Percentiles rank a stretch among this genome's conserved stretches.
Evolutionary conservation across 225 moss, liverwort and hornwort species (phyloP).

Genomic region (Thuidium tamariscinum): DNA sequence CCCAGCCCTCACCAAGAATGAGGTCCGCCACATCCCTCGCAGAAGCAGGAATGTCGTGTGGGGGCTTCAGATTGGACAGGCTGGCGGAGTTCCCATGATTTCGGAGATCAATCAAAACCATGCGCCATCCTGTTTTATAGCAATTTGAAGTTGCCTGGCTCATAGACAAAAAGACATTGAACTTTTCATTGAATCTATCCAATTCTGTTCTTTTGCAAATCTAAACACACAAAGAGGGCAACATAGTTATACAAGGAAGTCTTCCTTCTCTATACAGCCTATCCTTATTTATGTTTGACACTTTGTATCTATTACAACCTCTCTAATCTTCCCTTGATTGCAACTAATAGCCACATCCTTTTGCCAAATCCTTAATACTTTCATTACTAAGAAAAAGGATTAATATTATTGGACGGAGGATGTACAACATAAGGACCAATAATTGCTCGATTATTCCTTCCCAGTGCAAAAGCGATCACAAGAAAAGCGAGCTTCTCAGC

Average conservation of each 20-base stretch:
- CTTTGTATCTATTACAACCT: neutral
- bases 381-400: neutral
- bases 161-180: neutral
- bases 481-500: neutral
- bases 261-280: neutral
- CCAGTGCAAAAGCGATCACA: neutral
- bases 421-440: neutral
- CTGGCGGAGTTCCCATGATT: constrained; percentile 77
- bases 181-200: neutral
- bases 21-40: constrained; percentile 80
- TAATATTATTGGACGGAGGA: neutral
- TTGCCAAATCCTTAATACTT: neutral
- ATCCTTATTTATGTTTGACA: neutral
- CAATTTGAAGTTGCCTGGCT: neutral
- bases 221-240: neutral
- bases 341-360: neutral
- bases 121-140: constrained; percentile 56
- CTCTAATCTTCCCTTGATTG: neutral
- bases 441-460: neutral
- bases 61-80: constrained; percentile 36
- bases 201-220: neutral
- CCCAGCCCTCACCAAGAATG: constrained; percentile 45
- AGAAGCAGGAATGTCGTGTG: constrained; percentile 71
- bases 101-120: constrained; percentile 79
- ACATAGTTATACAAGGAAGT: neutral